Base-by-base conservation (phyloP, 2,329 filamentous ascomycete species). In the Didymella keratinophila region DNA sequence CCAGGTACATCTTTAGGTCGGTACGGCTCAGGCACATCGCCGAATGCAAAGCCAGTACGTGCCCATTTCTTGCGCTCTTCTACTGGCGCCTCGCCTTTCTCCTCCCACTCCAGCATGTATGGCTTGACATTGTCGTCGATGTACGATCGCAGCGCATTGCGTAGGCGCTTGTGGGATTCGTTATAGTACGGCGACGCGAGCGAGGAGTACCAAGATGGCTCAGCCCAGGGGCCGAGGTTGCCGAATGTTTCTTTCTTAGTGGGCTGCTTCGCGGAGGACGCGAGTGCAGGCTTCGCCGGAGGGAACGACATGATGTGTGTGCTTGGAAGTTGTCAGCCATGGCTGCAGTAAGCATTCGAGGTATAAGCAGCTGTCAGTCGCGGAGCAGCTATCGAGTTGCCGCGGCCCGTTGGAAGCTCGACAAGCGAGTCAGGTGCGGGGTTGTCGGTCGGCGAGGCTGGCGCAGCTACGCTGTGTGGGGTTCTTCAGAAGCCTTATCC, bases 141-240 rank as follows among this genome's bases (percentile, higher is more conserved):
- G 60, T 89, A 89, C 23, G 79, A 69, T 37, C 88, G 83, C 0
- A 89, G 76, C 4, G 78, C 79, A 36, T 83, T 79, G 50, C 86
- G 85, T 1, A 90, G 79, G n/a, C 74, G 77, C 30, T 82, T 81
- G 69, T 90, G 88, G 2, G 83, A 84, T 14, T 83, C 79, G 27
- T 82, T 87, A 78, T 90, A 90, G 76, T 89, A 89, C 0, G 87
- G 85, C 47, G 83, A 83, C 9, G 79, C 77, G 56, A 85, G 80
- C 27, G 78, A 76, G 60, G 78, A 76, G 62, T 74, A 78, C 78
- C 79, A 81, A n/a, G 79, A 75, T 7, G 80, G 80, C 56, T 82
- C 80, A 49, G 71, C 72, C 80, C 80, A 82, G 3, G 80, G 80
- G 8, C 67, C 70, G n/a, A 73, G 65, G 52, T 75, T 75, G 28